These are phyloP conservation scores for Hyphodiscus sp. DNA, from an alignment of 2,329 filamentous ascomycete species.

Conservation along the genomic window DNA sequence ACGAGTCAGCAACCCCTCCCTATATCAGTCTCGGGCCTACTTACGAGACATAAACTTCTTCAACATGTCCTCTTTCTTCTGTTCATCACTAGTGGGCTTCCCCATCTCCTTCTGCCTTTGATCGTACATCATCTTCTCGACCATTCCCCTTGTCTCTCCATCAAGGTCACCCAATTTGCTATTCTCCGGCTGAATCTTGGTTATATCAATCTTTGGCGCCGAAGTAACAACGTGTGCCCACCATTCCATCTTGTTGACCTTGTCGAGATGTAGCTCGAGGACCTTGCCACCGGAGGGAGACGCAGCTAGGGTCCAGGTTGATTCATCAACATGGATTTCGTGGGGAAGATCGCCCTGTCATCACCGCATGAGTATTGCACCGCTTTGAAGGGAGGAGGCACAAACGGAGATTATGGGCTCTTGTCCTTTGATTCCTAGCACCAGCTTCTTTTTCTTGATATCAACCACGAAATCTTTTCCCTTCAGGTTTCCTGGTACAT, in stretches of 20 bases:
- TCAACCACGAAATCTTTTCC: constrained; percentile 77
- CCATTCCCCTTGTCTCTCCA: constrained; percentile 91
- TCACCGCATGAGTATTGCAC: not conserved
- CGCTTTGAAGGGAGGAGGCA: constrained; percentile 6
- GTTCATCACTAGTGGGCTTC: constrained; percentile 83
- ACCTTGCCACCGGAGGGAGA: constrained; percentile 58
- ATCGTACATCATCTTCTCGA: constrained; percentile 99
- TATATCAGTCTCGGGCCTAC: not conserved
- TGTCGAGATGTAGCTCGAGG: constrained; percentile 85
- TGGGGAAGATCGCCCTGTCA: constrained; percentile 77
- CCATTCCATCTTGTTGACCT: constrained; percentile 96
- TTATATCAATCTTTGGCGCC: constrained; percentile 88
- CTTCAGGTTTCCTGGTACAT: constrained; percentile 77
- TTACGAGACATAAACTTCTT: constrained; percentile 70
- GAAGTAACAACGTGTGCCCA: constrained; percentile 86
- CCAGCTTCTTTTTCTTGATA: constrained; percentile 71
- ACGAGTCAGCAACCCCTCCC: constrained; percentile 1
- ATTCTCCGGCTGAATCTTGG: constrained; percentile 90
- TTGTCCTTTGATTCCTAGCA: constrained; percentile 82
- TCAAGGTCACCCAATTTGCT: constrained; percentile 89
- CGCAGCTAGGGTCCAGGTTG: constrained; percentile 84
- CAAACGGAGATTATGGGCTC: constrained; percentile 73
- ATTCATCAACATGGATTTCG: constrained; percentile 74
- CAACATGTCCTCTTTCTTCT: constrained; percentile 89
- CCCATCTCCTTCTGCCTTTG: constrained; percentile 95